Evolutionary conservation across 371 early-diverging fungal genomes (phyloP).

Genomic region (Lichtheimia ornata): DNA sequence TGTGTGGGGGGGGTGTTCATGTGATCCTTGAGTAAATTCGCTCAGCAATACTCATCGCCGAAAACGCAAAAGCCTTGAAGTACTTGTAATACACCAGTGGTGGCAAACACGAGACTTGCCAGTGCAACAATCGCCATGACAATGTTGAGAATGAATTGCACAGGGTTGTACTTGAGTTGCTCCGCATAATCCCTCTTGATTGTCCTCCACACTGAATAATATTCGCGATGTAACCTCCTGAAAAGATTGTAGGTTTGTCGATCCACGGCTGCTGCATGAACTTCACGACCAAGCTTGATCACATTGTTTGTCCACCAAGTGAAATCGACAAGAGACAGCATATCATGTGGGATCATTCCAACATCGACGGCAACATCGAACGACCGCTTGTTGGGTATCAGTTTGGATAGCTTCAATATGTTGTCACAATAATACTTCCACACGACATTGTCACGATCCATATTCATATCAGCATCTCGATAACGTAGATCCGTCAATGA

Average conservation of each 20-base stretch:
- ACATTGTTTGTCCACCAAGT: constrained; percentile 18
- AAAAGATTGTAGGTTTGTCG: constrained; percentile 13
- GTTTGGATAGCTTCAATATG: constrained; percentile 12
- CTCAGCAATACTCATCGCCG: constrained; percentile 1
- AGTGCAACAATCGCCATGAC: constrained; percentile 6
- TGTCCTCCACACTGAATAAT: constrained; percentile 9
- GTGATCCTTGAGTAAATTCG: no score
- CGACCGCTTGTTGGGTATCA: constrained; percentile 15
- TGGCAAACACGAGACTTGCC: constrained; percentile 9
- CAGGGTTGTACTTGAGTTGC: constrained; percentile 16
- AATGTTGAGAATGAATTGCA: constrained; percentile 12
- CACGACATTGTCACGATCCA: not conserved
- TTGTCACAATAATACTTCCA: constrained; percentile 12
- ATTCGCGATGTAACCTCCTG: not conserved
- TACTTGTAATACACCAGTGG: constrained; percentile 14
- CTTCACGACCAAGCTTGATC: constrained; percentile 12
- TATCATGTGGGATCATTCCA: constrained; percentile 15
- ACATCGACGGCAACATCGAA: constrained; percentile 17
- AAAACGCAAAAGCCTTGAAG: constrained; percentile 12
- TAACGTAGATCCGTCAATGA: constrained; percentile 13
- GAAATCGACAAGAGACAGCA: constrained; percentile 13
- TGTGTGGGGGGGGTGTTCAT: no score
- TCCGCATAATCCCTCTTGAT: constrained; percentile 9
- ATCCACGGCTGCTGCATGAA: not conserved
- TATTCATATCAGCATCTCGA: not conserved